Evolutionary conservation across 2,329 filamentous ascomycete species (phyloP).

Genomic region (Penicillium thymicola): DNA sequence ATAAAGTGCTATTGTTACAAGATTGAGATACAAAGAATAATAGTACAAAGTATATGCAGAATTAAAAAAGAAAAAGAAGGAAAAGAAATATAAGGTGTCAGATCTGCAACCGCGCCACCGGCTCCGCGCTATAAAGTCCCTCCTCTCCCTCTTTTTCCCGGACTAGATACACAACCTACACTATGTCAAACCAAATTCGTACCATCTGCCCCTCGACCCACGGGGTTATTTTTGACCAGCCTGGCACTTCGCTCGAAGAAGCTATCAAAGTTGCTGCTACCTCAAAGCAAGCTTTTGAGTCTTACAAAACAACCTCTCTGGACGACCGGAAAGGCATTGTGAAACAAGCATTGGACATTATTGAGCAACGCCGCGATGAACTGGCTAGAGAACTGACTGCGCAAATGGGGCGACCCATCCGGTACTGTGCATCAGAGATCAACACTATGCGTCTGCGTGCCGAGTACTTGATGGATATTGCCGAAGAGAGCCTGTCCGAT

Average conservation of each 20-base stretch:
- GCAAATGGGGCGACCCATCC: conserved; percentile 89
- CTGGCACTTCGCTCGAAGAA: conserved; percentile 53
- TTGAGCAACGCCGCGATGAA: conserved; percentile 68
- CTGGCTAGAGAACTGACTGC: conserved; percentile 77
- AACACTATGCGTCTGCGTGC: conserved; percentile 76
- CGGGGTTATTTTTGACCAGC: conserved; percentile 74
- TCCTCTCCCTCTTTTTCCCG: background rate
- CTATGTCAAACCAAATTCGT: conserved; percentile 28
- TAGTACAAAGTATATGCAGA: background rate
- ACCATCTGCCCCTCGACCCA: conserved; percentile 90
- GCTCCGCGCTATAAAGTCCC: conserved; percentile 9
- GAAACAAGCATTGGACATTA: conserved; percentile 68
- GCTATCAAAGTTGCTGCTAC: conserved; percentile 22
- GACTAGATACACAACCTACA: background rate
- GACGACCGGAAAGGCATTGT: conserved; percentile 74
- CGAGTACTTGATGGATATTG: conserved; percentile 80
- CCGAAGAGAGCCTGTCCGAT: conserved; percentile 70
- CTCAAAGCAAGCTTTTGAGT: conserved; percentile 30
- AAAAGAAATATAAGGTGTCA: background rate
- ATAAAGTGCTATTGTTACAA: background rate
- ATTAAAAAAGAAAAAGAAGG: background rate
- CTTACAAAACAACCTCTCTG: conserved; percentile 69
- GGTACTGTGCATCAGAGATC: conserved; percentile 77
- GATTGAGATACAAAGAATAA: background rate
- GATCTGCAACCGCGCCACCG: conserved; percentile 2